Conservation (phyloP, 352 stramenopile genomes). For the Phytophthora sp. region DNA sequence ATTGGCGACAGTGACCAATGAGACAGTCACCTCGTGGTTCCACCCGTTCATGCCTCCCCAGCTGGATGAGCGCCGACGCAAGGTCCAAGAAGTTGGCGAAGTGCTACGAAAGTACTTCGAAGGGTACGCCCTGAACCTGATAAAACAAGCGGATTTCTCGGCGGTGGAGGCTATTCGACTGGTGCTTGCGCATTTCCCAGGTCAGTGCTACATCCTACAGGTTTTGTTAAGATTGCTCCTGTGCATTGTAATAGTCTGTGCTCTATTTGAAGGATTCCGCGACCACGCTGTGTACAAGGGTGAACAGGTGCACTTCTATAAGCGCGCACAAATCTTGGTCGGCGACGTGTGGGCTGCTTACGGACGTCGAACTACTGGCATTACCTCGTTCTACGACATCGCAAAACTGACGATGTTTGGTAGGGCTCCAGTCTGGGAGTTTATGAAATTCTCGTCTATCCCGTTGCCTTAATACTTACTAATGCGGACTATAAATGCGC, state of each 20-base stretch:
- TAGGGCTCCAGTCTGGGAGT: no score
- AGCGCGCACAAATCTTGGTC: slow-evolving; percentile 90
- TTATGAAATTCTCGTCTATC: neutral
- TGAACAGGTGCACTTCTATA: slow-evolving; percentile 90
- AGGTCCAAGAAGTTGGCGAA: slow-evolving; percentile 62
- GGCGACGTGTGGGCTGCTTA: slow-evolving; percentile 90
- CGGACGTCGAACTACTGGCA: slow-evolving; percentile 48
- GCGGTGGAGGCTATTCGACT: slow-evolving; percentile 69
- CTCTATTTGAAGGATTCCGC: slow-evolving; percentile 56
- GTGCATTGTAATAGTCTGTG: no score
- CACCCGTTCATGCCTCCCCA: slow-evolving; percentile 65
- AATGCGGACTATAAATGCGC: neutral
- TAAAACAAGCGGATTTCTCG: slow-evolving; percentile 56
- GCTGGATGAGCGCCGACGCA: slow-evolving; percentile 63
- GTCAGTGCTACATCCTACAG: no score
- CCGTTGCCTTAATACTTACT: neutral
- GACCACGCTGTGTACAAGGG: slow-evolving; percentile 87
- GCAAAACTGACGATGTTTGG: slow-evolving; percentile 90
- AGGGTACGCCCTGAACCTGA: slow-evolving; percentile 57
- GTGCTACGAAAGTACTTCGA: slow-evolving; percentile 58
- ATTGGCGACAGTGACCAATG: slow-evolving; percentile 48
- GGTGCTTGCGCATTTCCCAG: slow-evolving; percentile 75
- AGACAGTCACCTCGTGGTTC: slow-evolving; percentile 67
- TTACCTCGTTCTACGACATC: slow-evolving; percentile 83
- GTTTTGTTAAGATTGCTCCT: no score